Percentiles rank a stretch among this genome's conserved stretches.
Evolutionary conservation across 1,284 basidiomycete species (phyloP).

Genomic region (Erythrobasidium hasegawianum): DNA sequence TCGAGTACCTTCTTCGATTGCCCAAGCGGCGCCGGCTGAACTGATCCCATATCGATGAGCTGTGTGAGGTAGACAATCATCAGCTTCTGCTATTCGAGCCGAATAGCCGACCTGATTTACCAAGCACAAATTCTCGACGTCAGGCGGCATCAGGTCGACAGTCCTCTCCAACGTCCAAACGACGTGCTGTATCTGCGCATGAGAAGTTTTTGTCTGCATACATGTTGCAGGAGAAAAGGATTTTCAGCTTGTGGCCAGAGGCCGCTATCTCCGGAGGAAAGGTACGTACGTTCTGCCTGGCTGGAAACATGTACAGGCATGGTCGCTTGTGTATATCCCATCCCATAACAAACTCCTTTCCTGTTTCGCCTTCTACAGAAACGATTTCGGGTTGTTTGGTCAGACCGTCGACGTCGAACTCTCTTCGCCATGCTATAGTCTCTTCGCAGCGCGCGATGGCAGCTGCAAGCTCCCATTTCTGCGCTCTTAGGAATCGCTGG

Average conservation of each 20-base stretch:
- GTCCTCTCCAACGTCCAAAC: constrained; percentile 51
- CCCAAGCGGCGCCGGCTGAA: constrained; percentile 42
- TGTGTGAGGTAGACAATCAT: too few species aligned
- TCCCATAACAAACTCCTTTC: constrained; percentile 50
- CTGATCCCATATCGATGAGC: constrained; percentile 45
- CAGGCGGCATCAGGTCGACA: constrained; percentile 49
- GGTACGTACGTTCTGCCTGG: constrained; percentile 43
- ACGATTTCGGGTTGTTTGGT: constrained; percentile 29
- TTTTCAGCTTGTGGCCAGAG: constrained; percentile 29
- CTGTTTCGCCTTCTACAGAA: constrained; percentile 44
- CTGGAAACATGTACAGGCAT: constrained; percentile 51
- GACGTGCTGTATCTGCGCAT: constrained; percentile 50
- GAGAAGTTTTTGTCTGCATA: constrained; percentile 41
- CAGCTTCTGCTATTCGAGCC: too few species aligned
- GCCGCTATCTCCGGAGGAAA: not conserved
- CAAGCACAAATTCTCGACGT: constrained; percentile 46
- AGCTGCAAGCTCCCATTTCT: constrained; percentile 48
- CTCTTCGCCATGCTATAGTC: constrained; percentile 50
- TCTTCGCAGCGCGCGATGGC: constrained; percentile 49
- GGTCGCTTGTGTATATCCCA: constrained; percentile 50
- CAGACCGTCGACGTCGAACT: constrained; percentile 50
- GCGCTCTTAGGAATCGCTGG: constrained; percentile 48
- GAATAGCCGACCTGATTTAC: too few species aligned
- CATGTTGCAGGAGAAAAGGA: not conserved
- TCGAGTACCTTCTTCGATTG: constrained; percentile 43